Evolutionary conservation across 257 asterid species (phyloP).

Genomic region (Prunella vulgaris): DNA sequence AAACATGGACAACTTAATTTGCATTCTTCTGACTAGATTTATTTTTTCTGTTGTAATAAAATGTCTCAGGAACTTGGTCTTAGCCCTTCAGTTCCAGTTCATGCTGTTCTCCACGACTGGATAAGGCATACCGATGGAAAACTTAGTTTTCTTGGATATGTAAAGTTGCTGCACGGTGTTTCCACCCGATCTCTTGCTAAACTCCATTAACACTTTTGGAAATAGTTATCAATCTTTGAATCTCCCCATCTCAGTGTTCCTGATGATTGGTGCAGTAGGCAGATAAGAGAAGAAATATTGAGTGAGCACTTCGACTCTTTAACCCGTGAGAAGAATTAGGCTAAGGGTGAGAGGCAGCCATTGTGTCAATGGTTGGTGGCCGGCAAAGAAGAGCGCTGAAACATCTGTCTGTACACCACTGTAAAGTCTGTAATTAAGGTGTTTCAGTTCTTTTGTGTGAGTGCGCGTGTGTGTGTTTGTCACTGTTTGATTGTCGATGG

Average conservation of each 20-base stretch:
- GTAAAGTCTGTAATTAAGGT: slow-evolving; percentile 35
- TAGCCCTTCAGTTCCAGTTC: slow-evolving; percentile 75
- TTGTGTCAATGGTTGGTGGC: background rate
- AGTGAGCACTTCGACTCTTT: background rate
- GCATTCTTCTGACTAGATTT: background rate
- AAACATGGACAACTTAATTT: background rate
- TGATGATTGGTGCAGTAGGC: background rate
- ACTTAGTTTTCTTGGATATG: slow-evolving; percentile 82
- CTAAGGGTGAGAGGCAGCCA: background rate
- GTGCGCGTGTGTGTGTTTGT: too few species aligned
- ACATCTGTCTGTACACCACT: slow-evolving; percentile 22
- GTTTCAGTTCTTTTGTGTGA: background rate
- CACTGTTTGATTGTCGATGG: slow-evolving; percentile 26
- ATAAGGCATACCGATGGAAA: slow-evolving; percentile 80
- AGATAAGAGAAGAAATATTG: background rate
- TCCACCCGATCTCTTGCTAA: slow-evolving; percentile 65
- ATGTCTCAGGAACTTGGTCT: slow-evolving; percentile 81
- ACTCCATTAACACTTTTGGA: slow-evolving; percentile 39
- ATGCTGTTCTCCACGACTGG: slow-evolving; percentile 89
- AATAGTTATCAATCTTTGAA: background rate
- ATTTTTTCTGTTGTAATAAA: background rate
- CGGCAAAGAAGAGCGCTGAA: background rate
- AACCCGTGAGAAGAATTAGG: background rate
- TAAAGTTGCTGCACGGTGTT: slow-evolving; percentile 70
- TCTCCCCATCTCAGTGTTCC: background rate